Conservation (phyloP, 257 asterid species). For the Marsdenia floribunda region DNA sequence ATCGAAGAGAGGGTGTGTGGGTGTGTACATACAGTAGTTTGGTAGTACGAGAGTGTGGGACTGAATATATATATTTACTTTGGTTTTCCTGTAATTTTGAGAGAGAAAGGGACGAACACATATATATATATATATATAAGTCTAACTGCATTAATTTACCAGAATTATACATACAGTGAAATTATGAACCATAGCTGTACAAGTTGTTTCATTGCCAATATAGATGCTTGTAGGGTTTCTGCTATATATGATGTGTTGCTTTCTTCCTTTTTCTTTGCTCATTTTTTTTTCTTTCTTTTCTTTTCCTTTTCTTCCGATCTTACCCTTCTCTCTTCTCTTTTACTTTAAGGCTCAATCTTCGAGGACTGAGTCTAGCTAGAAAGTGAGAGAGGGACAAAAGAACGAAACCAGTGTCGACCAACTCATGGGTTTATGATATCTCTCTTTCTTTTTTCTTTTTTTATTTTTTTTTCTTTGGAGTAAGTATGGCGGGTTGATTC, state of each 20-base stretch:
- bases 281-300: constrained; percentile 5
- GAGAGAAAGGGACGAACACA: constrained; percentile 7
- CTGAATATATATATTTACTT: background rate
- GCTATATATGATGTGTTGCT: constrained; percentile 41
- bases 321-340: constrained; percentile 3
- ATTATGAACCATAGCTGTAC: constrained; percentile 17
- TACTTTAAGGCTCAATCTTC: constrained; percentile 44
- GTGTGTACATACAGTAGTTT: background rate
- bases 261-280: constrained; percentile 34
- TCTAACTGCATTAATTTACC: constrained; percentile 5
- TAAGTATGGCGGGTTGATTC: too few relatives aligned
- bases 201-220: constrained; percentile 22
- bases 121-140: constrained; percentile 1
- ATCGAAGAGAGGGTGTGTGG: too few relatives aligned
- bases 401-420: constrained; percentile 9
- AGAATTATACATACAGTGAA: constrained; percentile 13
- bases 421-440: background rate
- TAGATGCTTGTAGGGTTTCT: constrained; percentile 27
- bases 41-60: background rate
- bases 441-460: too few relatives aligned
- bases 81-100: background rate
- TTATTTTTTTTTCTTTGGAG: too few relatives aligned
- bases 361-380: constrained; percentile 24
- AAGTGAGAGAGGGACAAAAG: constrained; percentile 11
- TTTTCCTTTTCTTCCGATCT: constrained; percentile 11